Conservation (phyloP, 2,329 filamentous ascomycete species). For the Biscogniauxia marginata region DNA sequence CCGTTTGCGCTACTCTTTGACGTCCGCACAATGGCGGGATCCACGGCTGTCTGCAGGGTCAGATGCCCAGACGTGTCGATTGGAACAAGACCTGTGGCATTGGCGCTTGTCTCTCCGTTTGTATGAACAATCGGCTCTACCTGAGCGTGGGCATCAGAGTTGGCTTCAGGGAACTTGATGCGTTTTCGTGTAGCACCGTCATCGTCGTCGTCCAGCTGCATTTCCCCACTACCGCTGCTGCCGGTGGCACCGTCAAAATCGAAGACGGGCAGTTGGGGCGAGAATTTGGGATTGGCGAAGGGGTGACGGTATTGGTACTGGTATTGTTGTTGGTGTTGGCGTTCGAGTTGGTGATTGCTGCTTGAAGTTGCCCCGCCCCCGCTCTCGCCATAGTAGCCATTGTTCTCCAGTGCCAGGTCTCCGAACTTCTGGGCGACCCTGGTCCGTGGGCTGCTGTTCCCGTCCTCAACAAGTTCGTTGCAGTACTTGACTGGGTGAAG, state of each 20-base stretch:
- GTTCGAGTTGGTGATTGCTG: not conserved
- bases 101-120: constrained; percentile 12
- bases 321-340: no score
- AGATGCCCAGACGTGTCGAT: constrained; percentile 16
- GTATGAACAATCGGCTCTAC: constrained; percentile 1
- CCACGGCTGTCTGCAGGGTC: constrained; percentile 21
- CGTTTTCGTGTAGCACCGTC: constrained; percentile 38
- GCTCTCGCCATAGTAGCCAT: constrained; percentile 21
- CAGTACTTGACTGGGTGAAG: constrained; percentile 14
- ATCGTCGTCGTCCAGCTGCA: constrained; percentile 33
- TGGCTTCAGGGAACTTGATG: constrained; percentile 33
- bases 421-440: constrained; percentile 52
- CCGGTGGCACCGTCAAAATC: constrained; percentile 27
- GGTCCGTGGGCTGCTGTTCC: constrained; percentile 51
- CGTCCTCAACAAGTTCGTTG: constrained; percentile 38
- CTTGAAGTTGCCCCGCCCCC: constrained; percentile 43
- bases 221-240: constrained; percentile 16
- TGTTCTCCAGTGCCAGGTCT: constrained; percentile 43
- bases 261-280: constrained; percentile 25
- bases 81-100: constrained; percentile 12
- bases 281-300: constrained; percentile 12
- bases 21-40: constrained; percentile 19
- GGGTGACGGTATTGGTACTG: constrained; percentile 1
- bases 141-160: constrained; percentile 3
- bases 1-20: constrained; percentile 15